These are phyloP conservation scores for Pyricularia pennisetigena DNA, from an alignment of 2,329 filamentous ascomycete genomes.

Conservation along the genomic window DNA sequence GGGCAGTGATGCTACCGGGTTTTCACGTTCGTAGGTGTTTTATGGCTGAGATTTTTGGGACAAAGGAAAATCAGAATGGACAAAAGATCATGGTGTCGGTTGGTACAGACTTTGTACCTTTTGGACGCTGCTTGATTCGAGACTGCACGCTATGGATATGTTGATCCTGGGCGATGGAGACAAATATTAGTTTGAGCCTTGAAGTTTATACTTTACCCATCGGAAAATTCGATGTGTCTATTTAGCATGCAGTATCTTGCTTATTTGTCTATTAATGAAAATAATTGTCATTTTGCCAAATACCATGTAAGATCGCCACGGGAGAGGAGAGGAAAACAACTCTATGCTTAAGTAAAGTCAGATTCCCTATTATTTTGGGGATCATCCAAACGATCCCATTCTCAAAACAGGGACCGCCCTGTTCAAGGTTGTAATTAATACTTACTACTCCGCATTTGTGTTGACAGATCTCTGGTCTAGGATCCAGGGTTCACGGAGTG, in stretches of 20 bases:
- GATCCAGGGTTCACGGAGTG: not conserved
- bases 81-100: not conserved
- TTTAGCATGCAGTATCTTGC: not conserved
- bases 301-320: not conserved
- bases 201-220: not conserved
- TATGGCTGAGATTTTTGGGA: not conserved
- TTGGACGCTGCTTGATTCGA: not conserved
- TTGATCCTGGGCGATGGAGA: not conserved
- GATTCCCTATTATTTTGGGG: no score
- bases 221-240: not conserved
- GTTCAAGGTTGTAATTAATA: not conserved
- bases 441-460: no score
- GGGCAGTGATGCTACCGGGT: not conserved
- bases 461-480: not conserved
- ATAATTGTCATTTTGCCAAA: not conserved
- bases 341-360: no score
- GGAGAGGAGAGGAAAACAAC: no score
- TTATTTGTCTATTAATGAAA: not conserved
- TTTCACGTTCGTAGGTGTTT: not conserved
- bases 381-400: not conserved
- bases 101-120: not conserved
- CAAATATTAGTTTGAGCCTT: not conserved
- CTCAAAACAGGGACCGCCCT: not conserved
- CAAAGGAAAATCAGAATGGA: not conserved
- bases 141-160: not conserved